Evolutionary conservation across 805 yeast genomes (phyloP), one percentile per base, ranked within the genome.

Genomic region (Yamadazyma paraphyllophila): DNA sequence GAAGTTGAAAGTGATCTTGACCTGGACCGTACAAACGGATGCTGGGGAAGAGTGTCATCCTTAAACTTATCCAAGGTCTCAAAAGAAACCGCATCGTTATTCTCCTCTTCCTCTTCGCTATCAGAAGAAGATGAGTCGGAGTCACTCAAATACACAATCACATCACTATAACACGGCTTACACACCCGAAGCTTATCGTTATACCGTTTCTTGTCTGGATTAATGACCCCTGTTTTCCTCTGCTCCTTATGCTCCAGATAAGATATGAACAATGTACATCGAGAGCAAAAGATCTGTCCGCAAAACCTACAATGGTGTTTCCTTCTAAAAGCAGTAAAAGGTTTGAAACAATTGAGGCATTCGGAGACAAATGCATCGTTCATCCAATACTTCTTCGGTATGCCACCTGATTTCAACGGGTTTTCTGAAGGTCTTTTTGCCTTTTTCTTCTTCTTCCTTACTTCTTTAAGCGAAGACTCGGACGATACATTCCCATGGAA

Each of bases 231-330:
- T 15, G 58, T 43, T 33, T 53, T 62, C 36, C 73, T 46, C 45
- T 69, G 70, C 43, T 67, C 71, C 43, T 67, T 69, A 48, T 71
- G 74, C 48, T 70, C 72, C 31, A 40, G 94, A 88, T 48, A 85
- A 58, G 56, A 88, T 67, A 56, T 69, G 55, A 89, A 77, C 2
- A 78, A 67, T 0, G 97, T 88, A 63, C 99, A 92, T 8, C 77
- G 74, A 36, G 85, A 76, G 63, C 99, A 92, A 59, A 91, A 92
- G 40, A 92, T 91, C 62, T 91, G 96, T 2, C 99, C 99, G 66
- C 99, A 92, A 30, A 92, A 82, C 44, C 99, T 71, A 59, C 99
- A 92, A 64, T 92, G 99, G 61, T 92, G 99, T 53, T 88, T 86
- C 54, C 99, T 73, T 61, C 97, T 71, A 66, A 90, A 91, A 0